Conservation (phyloP, 192 early-diverging fungal species). For the Umbelopsis ramanniana region DNA sequence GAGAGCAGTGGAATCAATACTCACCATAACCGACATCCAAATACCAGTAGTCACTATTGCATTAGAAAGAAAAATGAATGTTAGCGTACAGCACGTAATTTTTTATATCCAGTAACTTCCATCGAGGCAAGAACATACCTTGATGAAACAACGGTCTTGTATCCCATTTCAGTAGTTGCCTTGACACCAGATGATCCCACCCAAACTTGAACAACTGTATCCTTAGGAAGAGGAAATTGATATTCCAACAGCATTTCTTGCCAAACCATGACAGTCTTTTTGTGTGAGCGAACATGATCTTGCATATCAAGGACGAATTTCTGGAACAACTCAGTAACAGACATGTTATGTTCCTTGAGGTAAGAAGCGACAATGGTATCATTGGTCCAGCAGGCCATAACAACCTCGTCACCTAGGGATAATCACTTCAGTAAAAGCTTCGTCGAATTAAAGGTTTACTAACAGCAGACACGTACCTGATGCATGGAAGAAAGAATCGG, state of each 20-base stretch:
- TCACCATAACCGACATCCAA: slow-evolving; percentile 13
- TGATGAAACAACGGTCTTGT: slow-evolving; percentile 35
- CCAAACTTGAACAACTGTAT: slow-evolving; percentile 50
- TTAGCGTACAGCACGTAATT: slow-evolving; percentile 20
- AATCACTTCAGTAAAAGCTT: too few species aligned
- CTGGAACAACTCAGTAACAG: slow-evolving; percentile 36
- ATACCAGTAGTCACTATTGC: slow-evolving; percentile 25
- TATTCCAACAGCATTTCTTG: slow-evolving; percentile 50
- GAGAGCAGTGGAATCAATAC: not conserved
- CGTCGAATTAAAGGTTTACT: not conserved
- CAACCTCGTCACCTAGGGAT: slow-evolving; percentile 34
- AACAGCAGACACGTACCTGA: slow-evolving; percentile 24
- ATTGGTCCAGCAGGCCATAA: slow-evolving; percentile 42
- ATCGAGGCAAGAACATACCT: not conserved
- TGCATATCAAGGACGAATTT: slow-evolving; percentile 40
- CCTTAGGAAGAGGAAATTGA: slow-evolving; percentile 37
- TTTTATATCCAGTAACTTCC: not conserved
- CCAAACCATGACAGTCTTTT: slow-evolving; percentile 53
- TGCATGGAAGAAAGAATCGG: slow-evolving; percentile 52
- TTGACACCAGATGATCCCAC: slow-evolving; percentile 39
- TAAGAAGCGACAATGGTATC: slow-evolving; percentile 35
- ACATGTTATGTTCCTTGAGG: slow-evolving; percentile 31
- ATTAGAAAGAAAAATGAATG: not conserved
- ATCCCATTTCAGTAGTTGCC: slow-evolving; percentile 32
- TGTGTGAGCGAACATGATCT: slow-evolving; percentile 37